Conservation (phyloP, 768 basidiomycete genomes). For the Tylopilus balloui region DNA sequence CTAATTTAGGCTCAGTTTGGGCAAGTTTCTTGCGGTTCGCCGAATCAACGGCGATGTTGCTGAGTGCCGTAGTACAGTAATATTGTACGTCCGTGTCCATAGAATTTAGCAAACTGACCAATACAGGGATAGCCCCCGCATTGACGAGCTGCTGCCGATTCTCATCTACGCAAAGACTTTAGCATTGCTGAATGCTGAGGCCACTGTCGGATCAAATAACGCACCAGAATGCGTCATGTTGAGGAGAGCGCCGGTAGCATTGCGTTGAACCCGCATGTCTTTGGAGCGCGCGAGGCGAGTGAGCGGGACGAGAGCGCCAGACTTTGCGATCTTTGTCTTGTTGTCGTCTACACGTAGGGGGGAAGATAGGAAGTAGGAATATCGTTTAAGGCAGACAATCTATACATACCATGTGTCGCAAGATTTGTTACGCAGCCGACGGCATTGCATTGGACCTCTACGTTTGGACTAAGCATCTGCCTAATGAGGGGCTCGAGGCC, state of each 20-base stretch:
- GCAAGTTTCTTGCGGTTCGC: conserved; percentile 91
- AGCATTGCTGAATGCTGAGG: neutral
- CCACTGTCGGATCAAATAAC: conserved; percentile 13
- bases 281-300: conserved; percentile 95
- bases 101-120: conserved; percentile 90
- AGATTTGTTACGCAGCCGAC: conserved; percentile 99
- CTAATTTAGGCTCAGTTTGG: conserved; percentile 89
- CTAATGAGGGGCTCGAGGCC: conserved; percentile 97
- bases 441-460: conserved; percentile 99
- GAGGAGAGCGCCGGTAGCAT: conserved; percentile 94
- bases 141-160: conserved; percentile 98
- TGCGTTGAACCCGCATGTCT: conserved; percentile 98
- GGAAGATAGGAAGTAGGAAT: conserved; percentile 3
- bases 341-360: conserved; percentile 73
- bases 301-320: conserved; percentile 94
- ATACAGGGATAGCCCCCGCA: conserved; percentile 96
- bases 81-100: conserved; percentile 99
- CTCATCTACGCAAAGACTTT: conserved; percentile 59
- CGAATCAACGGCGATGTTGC: conserved; percentile 98
- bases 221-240: conserved; percentile 99
- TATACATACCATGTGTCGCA: conserved; percentile 84
- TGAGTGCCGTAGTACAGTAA: conserved; percentile 97
- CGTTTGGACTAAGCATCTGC: conserved; percentile 98
- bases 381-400: conserved; percentile 1
- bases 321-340: conserved; percentile 99